phyloP scores from a whole-genome alignment of 2,329 filamentous ascomycete genomes.

The Pseudogymnoascus destructans region DNA sequence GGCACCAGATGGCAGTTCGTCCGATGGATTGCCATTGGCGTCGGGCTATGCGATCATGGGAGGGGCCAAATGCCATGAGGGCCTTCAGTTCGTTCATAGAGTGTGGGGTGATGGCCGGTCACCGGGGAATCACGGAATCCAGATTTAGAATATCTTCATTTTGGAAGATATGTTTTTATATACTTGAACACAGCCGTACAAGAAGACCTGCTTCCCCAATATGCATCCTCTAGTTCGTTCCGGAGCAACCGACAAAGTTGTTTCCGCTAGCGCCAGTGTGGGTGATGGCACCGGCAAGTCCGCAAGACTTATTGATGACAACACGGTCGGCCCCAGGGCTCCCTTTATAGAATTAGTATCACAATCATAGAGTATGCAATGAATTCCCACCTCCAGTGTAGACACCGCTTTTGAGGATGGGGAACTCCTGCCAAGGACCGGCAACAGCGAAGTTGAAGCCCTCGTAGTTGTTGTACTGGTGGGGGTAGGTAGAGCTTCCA shows the following conservation, averaged over 20 bases:
- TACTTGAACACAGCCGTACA: neutral
- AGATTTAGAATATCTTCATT: neutral
- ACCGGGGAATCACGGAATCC: neutral
- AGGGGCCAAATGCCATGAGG: too few species aligned
- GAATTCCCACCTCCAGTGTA: constrained; percentile 40
- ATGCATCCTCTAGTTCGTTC: constrained; percentile 9
- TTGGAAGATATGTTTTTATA: neutral
- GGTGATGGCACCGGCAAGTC: constrained; percentile 51
- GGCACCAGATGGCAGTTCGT: too few species aligned
- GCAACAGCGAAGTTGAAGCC: constrained; percentile 44
- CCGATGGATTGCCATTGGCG: too few species aligned
- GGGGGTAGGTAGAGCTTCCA: constrained; percentile 36
- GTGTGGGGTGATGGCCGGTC: too few species aligned
- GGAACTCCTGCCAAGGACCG: constrained; percentile 52
- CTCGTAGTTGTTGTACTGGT: constrained; percentile 49
- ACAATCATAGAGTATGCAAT: constrained; percentile 5
- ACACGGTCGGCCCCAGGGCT: constrained; percentile 55
- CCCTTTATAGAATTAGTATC: constrained; percentile 27
- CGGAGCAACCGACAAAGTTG: constrained; percentile 49
- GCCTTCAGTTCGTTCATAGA: too few species aligned
- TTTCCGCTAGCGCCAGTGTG: constrained; percentile 58
- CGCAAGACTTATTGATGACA: constrained; percentile 43
- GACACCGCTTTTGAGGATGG: constrained; percentile 36
- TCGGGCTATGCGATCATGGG: too few species aligned
- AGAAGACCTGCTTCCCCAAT: neutral